Base-by-base conservation (phyloP, 768 basidiomycete species). In the Mycena venus region DNA sequence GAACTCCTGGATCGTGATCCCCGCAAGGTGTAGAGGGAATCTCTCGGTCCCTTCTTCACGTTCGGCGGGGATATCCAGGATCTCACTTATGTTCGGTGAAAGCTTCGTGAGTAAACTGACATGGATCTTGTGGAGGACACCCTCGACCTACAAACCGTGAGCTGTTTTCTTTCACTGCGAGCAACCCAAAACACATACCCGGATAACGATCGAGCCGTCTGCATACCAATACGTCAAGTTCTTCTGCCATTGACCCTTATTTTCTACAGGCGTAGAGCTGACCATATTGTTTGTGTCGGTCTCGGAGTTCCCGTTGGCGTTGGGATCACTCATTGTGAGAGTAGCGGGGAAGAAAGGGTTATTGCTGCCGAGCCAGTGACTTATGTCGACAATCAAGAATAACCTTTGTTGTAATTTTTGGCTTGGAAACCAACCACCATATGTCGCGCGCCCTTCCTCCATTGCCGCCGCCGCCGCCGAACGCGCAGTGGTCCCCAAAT, bases 401-500 rank as follows among this genome's bases (percentile, higher is more conserved):
- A n/a, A n/a, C n/a, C n/a, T n/a, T n/a, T n/a, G n/a, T n/a, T n/a
- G n/a, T 36, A 59, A 36, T 59, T 59, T 59, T 17, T 15, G 32
- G 8, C 32, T 36, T 27, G 23, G 23, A n/a, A 49, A 23, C n/a
- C n/a, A 58, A 34, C 31, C 56, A 34, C 19, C 31, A 58, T 58
- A 58, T 58, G 56, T 34, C 49, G 63, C 49, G 32, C 38, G 25
- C n/a, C 60, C 60, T 61, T 21, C 60, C 60, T 61, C 60, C 60
- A 19, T 38, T 61, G 21, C 60, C 60, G 17, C 23, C 38, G 15
- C 60, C 60, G n/a, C 21, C 59, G 8, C 34, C 21, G 1, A 17
- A 38, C 21, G 38, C 38, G 4, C 60, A 40, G 23, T 61, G 60
- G 60, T 61, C 60, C 2, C 60, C 60, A 14, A 38, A 38, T 27